A percentile compares a stretch with the other conserved stretches of the same genome.
These are phyloP conservation scores for Ophiostoma novo-ulmi DNA, from an alignment of 2,329 filamentous ascomycete genomes.

Conservation along the genomic window DNA sequence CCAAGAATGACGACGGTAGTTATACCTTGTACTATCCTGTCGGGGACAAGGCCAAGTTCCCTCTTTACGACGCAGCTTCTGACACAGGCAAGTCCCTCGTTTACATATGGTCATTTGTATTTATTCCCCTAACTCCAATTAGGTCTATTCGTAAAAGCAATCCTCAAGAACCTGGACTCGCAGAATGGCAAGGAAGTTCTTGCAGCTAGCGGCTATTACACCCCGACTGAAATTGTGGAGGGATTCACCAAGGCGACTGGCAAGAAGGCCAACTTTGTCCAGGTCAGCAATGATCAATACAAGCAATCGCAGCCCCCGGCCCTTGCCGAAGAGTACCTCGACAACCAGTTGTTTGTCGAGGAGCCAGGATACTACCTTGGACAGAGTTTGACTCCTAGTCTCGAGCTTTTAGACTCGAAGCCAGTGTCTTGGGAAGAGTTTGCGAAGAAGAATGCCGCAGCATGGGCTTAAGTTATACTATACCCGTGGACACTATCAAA, in stretches of 20 bases:
- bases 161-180: not conserved
- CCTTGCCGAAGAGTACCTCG: not conserved
- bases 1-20: not conserved
- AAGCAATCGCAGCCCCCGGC: not conserved
- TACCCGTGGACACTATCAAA: too few species aligned
- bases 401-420: not conserved
- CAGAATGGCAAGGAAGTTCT: not conserved
- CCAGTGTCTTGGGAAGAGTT: not conserved
- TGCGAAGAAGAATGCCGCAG: not conserved
- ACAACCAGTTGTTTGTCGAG: not conserved
- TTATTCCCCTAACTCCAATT: not conserved
- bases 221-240: not conserved
- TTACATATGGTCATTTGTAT: not conserved
- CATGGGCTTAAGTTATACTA: not conserved
- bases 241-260: not conserved
- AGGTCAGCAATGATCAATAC: not conserved
- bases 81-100: not conserved
- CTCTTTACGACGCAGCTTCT: not conserved
- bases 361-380: not conserved
- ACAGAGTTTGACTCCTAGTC: not conserved
- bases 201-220: not conserved
- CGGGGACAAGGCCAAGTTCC: not conserved
- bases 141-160: not conserved
- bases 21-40: not conserved
- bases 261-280: conserved; percentile 1